phyloP scores from a whole-genome alignment of 2,329 filamentous ascomycete genomes.

The Xylariaceae sp. region DNA sequence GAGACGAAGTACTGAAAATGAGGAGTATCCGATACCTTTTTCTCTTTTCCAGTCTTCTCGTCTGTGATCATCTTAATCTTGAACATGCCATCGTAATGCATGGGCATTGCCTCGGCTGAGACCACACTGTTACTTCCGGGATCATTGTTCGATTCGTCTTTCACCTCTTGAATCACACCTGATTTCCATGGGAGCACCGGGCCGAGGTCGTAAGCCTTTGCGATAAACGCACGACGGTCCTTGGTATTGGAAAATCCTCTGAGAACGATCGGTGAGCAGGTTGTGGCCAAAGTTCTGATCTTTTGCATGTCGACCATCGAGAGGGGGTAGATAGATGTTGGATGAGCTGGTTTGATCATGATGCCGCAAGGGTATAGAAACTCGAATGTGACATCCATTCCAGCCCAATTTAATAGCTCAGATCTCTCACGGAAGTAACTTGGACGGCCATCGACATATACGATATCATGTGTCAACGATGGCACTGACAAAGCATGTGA shows the following conservation, averaged over 20 bases:
- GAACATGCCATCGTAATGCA: slow-evolving; percentile 3
- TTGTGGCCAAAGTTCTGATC: slow-evolving; percentile 41
- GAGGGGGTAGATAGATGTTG: slow-evolving; percentile 32
- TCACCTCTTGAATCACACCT: not conserved
- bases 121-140: not conserved
- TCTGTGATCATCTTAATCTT: not conserved
- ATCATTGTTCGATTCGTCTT: slow-evolving; percentile 1
- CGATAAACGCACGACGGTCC: slow-evolving; percentile 1
- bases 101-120: slow-evolving; percentile 4
- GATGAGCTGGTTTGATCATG: slow-evolving; percentile 34
- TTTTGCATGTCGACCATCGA: slow-evolving; percentile 41
- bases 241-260: slow-evolving; percentile 39
- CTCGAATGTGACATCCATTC: slow-evolving; percentile 36
- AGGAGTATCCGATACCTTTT: not conserved
- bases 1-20: slow-evolving; percentile 9
- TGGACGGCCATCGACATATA: slow-evolving; percentile 41
- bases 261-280: slow-evolving; percentile 49
- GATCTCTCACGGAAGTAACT: slow-evolving; percentile 48
- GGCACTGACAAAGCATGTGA: slow-evolving; percentile 15
- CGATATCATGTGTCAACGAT: slow-evolving; percentile 34
- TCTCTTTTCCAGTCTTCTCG: not conserved
- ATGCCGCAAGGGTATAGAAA: slow-evolving; percentile 45
- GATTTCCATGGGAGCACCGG: not conserved
- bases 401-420: slow-evolving; percentile 38
- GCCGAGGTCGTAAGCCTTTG: slow-evolving; percentile 1